Evolutionary conservation across 2,329 filamentous ascomycete species (phyloP).

Genomic region (Sporothrix luriei): DNA sequence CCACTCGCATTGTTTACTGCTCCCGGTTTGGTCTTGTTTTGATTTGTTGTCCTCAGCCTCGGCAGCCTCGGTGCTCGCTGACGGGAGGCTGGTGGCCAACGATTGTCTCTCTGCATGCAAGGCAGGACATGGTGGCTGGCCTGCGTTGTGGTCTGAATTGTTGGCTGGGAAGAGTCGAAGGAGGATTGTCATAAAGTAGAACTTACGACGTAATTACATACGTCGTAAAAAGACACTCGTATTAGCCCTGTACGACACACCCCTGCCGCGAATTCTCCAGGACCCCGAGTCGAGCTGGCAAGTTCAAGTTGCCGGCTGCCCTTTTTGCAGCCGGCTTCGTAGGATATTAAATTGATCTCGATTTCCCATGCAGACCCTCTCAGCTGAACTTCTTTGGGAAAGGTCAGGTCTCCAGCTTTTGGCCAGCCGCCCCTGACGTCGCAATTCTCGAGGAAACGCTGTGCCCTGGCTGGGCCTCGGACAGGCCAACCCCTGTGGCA

Average conservation of each 20-base stretch:
- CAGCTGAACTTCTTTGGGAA: constrained; percentile 5
- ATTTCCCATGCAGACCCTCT: background rate
- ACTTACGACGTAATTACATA: too few species aligned
- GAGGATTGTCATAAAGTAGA: too few species aligned
- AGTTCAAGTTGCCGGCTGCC: background rate
- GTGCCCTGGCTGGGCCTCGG: background rate
- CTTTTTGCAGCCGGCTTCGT: background rate
- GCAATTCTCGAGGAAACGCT: constrained; percentile 10
- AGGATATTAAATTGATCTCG: constrained; percentile 5
- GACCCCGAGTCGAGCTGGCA: too few species aligned
- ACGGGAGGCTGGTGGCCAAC: constrained; percentile 15
- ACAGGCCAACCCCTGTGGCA: constrained; percentile 1
- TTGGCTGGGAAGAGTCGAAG: constrained; percentile 6
- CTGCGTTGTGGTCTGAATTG: background rate
- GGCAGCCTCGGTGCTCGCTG: background rate
- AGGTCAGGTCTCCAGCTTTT: background rate
- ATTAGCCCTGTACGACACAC: background rate
- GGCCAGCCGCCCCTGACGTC: constrained; percentile 22
- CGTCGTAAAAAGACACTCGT: background rate
- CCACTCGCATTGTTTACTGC: constrained; percentile 1
- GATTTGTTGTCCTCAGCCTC: background rate
- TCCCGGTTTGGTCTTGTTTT: background rate
- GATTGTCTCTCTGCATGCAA: background rate
- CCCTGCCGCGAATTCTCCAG: too few species aligned
- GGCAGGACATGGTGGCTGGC: background rate